Conservation (phyloP, 495 filamentous ascomycete species). For the Penicillium cataractarum region DNA sequence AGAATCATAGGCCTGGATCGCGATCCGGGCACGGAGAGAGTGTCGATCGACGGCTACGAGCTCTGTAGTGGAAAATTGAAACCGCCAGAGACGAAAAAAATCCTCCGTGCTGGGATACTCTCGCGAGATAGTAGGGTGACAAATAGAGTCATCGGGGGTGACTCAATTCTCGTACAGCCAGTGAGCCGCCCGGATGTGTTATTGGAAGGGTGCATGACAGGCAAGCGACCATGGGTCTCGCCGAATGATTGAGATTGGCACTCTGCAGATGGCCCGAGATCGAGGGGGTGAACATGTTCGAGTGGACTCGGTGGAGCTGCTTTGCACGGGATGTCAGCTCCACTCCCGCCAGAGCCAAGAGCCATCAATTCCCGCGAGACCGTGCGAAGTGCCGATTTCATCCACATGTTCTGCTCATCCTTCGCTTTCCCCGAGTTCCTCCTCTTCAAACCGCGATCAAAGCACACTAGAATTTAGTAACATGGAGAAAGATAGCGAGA, state of each 20-base stretch:
- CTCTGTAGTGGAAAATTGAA: not conserved
- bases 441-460: not conserved
- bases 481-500: not conserved
- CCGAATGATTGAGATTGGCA: conserved; percentile 25
- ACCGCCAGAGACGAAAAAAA: conserved; percentile 8
- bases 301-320: conserved; percentile 18
- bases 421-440: not conserved
- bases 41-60: conserved; percentile 20
- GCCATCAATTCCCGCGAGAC: not conserved
- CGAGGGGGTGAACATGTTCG: conserved; percentile 10
- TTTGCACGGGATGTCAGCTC: conserved; percentile 21
- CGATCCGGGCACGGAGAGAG: conserved; percentile 10
- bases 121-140: not conserved
- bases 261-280: conserved; percentile 24
- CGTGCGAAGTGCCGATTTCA: conserved; percentile 13
- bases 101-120: conserved; percentile 13
- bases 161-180: not conserved
- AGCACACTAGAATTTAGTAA: not conserved
- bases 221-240: conserved; percentile 14
- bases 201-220: conserved; percentile 18
- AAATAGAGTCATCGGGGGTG: not conserved
- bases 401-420: not conserved
- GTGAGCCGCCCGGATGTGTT: not conserved
- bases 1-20: conserved; percentile 25
- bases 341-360: conserved; percentile 4